These are phyloP conservation scores for Tylopilus orsonianus DNA, from an alignment of 1,284 basidiomycete species.

Conservation along the genomic window DNA sequence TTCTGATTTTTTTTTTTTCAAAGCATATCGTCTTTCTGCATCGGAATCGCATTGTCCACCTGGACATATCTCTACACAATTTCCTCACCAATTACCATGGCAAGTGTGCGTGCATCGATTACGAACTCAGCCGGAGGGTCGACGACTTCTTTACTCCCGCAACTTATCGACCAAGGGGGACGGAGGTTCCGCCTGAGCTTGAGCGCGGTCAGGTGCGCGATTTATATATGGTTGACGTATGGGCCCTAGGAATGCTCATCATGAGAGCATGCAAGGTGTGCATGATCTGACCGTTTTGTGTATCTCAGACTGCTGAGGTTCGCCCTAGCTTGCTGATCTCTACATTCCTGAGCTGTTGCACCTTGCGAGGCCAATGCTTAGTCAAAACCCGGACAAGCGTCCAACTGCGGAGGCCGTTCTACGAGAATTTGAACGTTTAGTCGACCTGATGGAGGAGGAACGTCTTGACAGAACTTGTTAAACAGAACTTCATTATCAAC, in stretches of 20 bases:
- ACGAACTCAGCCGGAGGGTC: slow-evolving; percentile 61
- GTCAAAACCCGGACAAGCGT: slow-evolving; percentile 47
- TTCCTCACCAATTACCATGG: slow-evolving; percentile 62
- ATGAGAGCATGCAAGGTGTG: slow-evolving; percentile 62
- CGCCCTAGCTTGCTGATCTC: slow-evolving; percentile 51
- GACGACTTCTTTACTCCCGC: slow-evolving; percentile 38
- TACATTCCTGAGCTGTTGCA: slow-evolving; percentile 55
- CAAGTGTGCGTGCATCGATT: slow-evolving; percentile 71
- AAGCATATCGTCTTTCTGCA: slow-evolving; percentile 74
- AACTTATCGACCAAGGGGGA: slow-evolving; percentile 48
- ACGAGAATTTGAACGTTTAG: slow-evolving; percentile 40
- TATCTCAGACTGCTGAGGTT: slow-evolving; percentile 5
- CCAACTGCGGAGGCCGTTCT: slow-evolving; percentile 51
- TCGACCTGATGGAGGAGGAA: slow-evolving; percentile 31
- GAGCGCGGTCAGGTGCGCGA: slow-evolving; percentile 50
- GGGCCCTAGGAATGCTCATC: slow-evolving; percentile 64
- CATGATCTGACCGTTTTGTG: not conserved
- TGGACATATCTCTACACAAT: slow-evolving; percentile 71
- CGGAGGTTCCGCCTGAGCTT: slow-evolving; percentile 70
- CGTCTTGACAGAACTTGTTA: slow-evolving; percentile 26
- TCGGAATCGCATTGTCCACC: slow-evolving; percentile 58
- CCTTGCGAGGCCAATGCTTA: slow-evolving; percentile 57
- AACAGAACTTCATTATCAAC: no score
- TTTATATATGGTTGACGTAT: slow-evolving; percentile 71
- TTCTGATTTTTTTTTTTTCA: slow-evolving; percentile 4